Evolutionary conservation across 2,329 filamentous ascomycete species (phyloP).

Genomic region (Pseudocercospora crystallina): DNA sequence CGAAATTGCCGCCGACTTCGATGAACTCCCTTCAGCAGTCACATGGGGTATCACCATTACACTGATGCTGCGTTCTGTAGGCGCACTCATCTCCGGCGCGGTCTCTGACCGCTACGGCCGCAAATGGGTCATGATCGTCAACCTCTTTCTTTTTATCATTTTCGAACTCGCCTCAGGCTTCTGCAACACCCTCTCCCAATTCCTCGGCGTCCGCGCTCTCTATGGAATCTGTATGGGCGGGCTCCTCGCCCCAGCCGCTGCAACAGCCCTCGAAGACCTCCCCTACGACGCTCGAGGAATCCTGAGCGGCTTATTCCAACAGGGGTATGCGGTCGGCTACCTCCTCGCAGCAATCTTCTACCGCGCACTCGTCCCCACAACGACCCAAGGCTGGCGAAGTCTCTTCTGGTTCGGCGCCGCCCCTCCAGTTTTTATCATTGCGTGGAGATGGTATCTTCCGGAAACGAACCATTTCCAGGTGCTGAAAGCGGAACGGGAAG

Average conservation of each 20-base stretch:
- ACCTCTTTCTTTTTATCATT: constrained; percentile 38
- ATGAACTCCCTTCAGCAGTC: constrained; percentile 2
- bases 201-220: constrained; percentile 39
- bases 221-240: constrained; percentile 43
- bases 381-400: constrained; percentile 37
- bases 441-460: constrained; percentile 25
- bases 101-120: constrained; percentile 33
- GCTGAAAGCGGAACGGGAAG: constrained; percentile 27
- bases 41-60: constrained; percentile 27
- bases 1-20: constrained; percentile 9
- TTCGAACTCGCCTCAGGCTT: constrained; percentile 41
- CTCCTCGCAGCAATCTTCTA: constrained; percentile 39
- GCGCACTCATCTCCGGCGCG: constrained; percentile 32
- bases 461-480: constrained; percentile 32
- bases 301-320: constrained; percentile 38
- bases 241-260: constrained; percentile 33
- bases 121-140: constrained; percentile 39
- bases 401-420: constrained; percentile 41
- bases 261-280: constrained; percentile 42
- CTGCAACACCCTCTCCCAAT: constrained; percentile 35
- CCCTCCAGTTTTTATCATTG: constrained; percentile 38
- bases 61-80: constrained; percentile 36
- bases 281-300: constrained; percentile 41
- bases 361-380: constrained; percentile 37
- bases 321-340: constrained; percentile 38